A percentile compares a stretch with the other conserved stretches of the same genome.
phyloP scores from a whole-genome alignment of 495 filamentous ascomycete species.

The Penicillium paxilli region DNA sequence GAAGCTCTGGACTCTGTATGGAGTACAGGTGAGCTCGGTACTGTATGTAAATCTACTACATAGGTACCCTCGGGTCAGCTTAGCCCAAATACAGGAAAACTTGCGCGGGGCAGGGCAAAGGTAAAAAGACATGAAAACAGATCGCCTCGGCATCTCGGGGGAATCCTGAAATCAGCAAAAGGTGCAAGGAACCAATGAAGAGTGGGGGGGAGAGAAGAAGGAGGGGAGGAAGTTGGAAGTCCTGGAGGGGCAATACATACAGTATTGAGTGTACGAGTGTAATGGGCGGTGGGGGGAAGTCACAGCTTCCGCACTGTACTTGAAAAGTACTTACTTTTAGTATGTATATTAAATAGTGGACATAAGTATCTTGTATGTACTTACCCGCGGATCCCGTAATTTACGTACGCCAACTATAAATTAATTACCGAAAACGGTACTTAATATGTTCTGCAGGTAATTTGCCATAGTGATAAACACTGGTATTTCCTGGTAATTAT shows the following conservation, averaged over 20 bases:
- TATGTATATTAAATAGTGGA: too few species aligned
- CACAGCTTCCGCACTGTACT: not conserved
- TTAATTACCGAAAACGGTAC: too few species aligned
- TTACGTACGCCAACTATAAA: too few species aligned
- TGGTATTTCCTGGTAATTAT: too few species aligned
- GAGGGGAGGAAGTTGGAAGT: not conserved
- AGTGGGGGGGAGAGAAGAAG: not conserved
- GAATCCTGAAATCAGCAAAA: not conserved
- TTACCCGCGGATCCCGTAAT: too few species aligned
- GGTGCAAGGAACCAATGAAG: not conserved
- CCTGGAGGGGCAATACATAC: too few species aligned
- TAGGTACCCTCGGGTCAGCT: too few species aligned
- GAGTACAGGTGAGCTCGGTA: not conserved
- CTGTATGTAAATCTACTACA: too few species aligned
- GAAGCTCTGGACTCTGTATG: not conserved
- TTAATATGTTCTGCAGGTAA: not conserved
- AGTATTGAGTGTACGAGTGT: too few species aligned
- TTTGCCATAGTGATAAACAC: too few species aligned
- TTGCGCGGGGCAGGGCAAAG: not conserved
- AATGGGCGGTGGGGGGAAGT: too few species aligned
- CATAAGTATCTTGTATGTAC: too few species aligned
- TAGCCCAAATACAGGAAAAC: not conserved
- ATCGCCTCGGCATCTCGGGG: not conserved
- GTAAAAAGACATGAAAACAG: not conserved
- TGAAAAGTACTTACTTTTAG: not conserved